These are phyloP conservation scores for Straminergon stramineum DNA, from an alignment of 225 moss, liverwort and hornwort genomes.

Conservation along the genomic window DNA sequence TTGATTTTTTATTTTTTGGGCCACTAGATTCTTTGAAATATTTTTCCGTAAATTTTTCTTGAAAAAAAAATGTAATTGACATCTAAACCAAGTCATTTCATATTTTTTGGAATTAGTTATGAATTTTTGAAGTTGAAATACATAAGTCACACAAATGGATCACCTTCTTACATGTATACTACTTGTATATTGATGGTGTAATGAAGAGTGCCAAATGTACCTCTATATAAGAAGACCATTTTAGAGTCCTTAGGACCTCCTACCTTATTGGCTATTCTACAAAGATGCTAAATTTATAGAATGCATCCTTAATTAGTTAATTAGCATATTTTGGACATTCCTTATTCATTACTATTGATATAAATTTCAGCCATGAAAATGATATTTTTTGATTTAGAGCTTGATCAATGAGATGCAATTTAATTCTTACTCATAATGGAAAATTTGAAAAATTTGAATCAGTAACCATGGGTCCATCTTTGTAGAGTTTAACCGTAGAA, in stretches of 20 bases:
- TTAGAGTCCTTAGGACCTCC: not conserved
- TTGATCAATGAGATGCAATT: not conserved
- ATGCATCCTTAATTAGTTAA: too few relatives aligned
- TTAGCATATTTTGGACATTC: not conserved
- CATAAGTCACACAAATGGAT: not conserved
- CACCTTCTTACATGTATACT: not conserved
- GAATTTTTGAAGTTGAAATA: not conserved
- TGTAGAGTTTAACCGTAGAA: not conserved
- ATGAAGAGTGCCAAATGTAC: not conserved
- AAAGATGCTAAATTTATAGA: not conserved
- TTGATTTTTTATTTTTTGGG: accelerated
- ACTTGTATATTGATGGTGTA: not conserved
- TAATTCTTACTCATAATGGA: not conserved
- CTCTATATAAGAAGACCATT: not conserved
- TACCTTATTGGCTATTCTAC: not conserved
- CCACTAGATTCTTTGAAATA: not conserved
- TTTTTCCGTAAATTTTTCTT: not conserved
- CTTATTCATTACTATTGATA: too few relatives aligned
- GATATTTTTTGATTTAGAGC: not conserved
- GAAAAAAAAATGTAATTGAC: not conserved
- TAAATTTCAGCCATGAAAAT: not conserved
- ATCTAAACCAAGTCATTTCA: accelerated
- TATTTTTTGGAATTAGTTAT: not conserved
- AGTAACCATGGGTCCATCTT: not conserved
- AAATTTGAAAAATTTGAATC: not conserved